A percentile compares a stretch with the other conserved stretches of the same genome.
These are phyloP conservation scores for Calamus simplicifolius DNA, from an alignment of 176 grass and related monocot genomes.

Conservation along the genomic window DNA sequence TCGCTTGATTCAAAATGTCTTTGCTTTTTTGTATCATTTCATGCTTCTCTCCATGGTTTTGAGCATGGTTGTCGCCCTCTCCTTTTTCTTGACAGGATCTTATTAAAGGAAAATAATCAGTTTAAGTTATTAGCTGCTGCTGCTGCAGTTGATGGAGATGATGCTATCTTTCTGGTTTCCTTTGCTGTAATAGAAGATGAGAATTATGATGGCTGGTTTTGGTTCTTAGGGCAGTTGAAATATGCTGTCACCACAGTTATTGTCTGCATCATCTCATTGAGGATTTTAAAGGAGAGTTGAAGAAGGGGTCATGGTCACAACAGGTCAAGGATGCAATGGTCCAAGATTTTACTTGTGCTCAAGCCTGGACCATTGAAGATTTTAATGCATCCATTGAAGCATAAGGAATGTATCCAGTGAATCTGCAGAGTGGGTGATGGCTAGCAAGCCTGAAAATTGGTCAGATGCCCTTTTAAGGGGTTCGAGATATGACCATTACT, in stretches of 20 bases:
- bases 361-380: slow-evolving; percentile 83
- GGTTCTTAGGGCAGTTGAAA: slow-evolving; percentile 91
- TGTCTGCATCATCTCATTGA: slow-evolving; percentile 87
- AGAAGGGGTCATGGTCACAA: slow-evolving; percentile 63
- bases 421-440: slow-evolving; percentile 79
- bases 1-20: slow-evolving; percentile 76
- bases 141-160: slow-evolving; percentile 74
- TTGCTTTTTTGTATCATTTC: slow-evolving; percentile 88
- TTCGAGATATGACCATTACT: slow-evolving; percentile 83
- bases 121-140: slow-evolving; percentile 76
- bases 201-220: slow-evolving; percentile 82
- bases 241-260: slow-evolving; percentile 68
- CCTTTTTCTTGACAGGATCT: slow-evolving; percentile 90
- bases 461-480: slow-evolving; percentile 87
- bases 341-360: slow-evolving; percentile 80
- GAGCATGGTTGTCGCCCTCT: slow-evolving; percentile 70
- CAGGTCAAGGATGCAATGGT: slow-evolving; percentile 75
- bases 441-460: slow-evolving; percentile 87
- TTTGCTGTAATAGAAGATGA: slow-evolving; percentile 92
- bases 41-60: slow-evolving; percentile 91
- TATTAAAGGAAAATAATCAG: slow-evolving; percentile 72
- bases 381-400: slow-evolving; percentile 84
- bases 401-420: slow-evolving; percentile 83
- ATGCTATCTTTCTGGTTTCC: slow-evolving; percentile 81
- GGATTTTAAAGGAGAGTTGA: slow-evolving; percentile 81